Percentiles rank a stretch among this genome's conserved stretches.
Evolutionary conservation across 1,139 yeast genomes (phyloP).

Genomic region (Pichia cactophila): DNA sequence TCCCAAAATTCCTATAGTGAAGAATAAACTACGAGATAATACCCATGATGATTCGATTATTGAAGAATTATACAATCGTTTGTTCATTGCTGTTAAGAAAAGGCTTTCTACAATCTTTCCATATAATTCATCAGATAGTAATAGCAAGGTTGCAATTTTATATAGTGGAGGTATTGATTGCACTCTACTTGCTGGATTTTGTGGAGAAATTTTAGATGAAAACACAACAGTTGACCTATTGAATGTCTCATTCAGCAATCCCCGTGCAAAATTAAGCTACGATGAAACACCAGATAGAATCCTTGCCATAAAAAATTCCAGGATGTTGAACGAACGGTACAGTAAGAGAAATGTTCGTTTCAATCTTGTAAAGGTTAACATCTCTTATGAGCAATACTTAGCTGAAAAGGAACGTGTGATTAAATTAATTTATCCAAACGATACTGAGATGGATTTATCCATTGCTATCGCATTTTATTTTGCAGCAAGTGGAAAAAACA

Average conservation of each 20-base stretch:
- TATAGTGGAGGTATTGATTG: constrained; percentile 97
- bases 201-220: constrained; percentile 23
- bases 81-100: constrained; percentile 37
- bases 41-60: constrained; percentile 12
- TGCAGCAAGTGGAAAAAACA: constrained; percentile 47
- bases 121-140: constrained; percentile 26
- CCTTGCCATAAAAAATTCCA: constrained; percentile 60
- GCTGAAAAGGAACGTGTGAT: constrained; percentile 45
- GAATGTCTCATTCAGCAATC: constrained; percentile 92
- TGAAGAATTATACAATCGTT: constrained; percentile 22
- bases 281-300: constrained; percentile 74
- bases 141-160: constrained; percentile 48
- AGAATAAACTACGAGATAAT: background rate
- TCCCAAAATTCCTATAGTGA: constrained; percentile 13
- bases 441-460: constrained; percentile 91
- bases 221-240: constrained; percentile 53
- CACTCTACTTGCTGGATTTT: constrained; percentile 55
- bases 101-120: constrained; percentile 60
- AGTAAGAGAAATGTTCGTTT: constrained; percentile 30
- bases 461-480: constrained; percentile 93
- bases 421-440: constrained; percentile 68
- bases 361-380: constrained; percentile 59
- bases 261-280: constrained; percentile 60
- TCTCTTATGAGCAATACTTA: constrained; percentile 60
- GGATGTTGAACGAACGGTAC: constrained; percentile 37